Percentiles rank a stretch among this genome's conserved stretches.
Conservation (phyloP, 768 basidiomycete species). For the Dentipellis sp. region DNA sequence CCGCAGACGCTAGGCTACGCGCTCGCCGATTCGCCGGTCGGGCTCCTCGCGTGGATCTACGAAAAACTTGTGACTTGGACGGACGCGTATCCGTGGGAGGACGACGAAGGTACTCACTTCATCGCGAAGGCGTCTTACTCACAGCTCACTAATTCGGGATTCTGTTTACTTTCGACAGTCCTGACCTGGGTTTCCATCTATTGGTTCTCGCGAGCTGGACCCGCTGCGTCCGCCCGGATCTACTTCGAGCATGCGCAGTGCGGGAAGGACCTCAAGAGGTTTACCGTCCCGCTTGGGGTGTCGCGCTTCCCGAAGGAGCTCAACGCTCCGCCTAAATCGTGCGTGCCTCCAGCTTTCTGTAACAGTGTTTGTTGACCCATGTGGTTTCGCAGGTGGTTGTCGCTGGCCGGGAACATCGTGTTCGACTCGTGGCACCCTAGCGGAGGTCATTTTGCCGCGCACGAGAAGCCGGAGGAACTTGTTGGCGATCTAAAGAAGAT, state of each 20-base stretch:
- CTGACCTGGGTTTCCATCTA: constrained; percentile 28
- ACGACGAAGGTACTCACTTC: constrained; percentile 41
- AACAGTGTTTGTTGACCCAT: neutral
- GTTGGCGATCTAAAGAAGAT: constrained; percentile 1
- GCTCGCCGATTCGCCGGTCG: constrained; percentile 49
- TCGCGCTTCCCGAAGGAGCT: constrained; percentile 24
- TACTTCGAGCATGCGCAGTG: constrained; percentile 21
- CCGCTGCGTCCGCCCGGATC: constrained; percentile 21
- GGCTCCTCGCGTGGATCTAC: constrained; percentile 30
- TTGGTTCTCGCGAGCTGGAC: constrained; percentile 26
- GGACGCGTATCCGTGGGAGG: constrained; percentile 46
- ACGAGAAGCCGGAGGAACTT: neutral
- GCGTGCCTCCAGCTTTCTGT: neutral
- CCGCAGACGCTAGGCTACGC: constrained; percentile 36
- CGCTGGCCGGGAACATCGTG: constrained; percentile 17
- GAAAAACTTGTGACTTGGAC: constrained; percentile 24
- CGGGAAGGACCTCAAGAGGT: neutral
- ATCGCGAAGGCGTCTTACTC: too few species aligned
- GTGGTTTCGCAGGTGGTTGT: constrained; percentile 15
- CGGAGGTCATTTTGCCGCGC: constrained; percentile 10
- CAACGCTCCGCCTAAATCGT: neutral
- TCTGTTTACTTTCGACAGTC: constrained; percentile 22
- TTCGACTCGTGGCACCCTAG: constrained; percentile 16
- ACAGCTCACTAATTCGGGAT: neutral
- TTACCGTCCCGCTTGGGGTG: constrained; percentile 19